phyloP scores from a whole-genome alignment of 2,329 filamentous ascomycete species.

The Graphilbum fragrans region DNA sequence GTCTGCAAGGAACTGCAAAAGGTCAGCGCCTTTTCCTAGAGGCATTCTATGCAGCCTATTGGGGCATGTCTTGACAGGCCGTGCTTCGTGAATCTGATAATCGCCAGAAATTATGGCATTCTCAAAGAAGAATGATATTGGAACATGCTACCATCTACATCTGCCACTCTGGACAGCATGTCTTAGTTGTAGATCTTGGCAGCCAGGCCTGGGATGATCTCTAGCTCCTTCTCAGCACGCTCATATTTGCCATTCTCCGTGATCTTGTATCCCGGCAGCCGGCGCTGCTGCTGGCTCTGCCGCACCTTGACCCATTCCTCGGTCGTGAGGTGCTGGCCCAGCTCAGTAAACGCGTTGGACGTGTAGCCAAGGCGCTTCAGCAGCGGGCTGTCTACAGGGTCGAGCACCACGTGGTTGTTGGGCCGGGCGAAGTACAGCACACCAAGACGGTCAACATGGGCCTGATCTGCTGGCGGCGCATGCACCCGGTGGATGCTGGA shows the following conservation, averaged over 20 bases:
- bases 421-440: conserved; percentile 38
- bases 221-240: conserved; percentile 21
- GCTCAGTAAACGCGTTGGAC: conserved; percentile 21
- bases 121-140: too few species aligned
- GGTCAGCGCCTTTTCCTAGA: too few species aligned
- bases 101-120: too few species aligned
- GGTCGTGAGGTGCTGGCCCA: conserved; percentile 9
- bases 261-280: conserved; percentile 19
- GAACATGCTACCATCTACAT: too few species aligned
- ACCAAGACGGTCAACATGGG: conserved; percentile 34
- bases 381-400: conserved; percentile 22
- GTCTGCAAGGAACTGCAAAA: too few species aligned
- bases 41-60: too few species aligned
- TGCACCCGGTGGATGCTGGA: conserved; percentile 21
- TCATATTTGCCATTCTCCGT: conserved; percentile 23
- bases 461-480: conserved; percentile 25
- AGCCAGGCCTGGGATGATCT: conserved; percentile 27
- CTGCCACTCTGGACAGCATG: too few species aligned
- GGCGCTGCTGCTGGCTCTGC: conserved; percentile 27
- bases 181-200: conserved; percentile 24
- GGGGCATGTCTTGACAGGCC: too few species aligned
- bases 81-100: too few species aligned
- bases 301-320: conserved; percentile 10
- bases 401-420: conserved; percentile 23
- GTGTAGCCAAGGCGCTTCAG: conserved; percentile 19